Conservation (phyloP, 768 basidiomycete genomes). For the Tricholomella constricta region DNA sequence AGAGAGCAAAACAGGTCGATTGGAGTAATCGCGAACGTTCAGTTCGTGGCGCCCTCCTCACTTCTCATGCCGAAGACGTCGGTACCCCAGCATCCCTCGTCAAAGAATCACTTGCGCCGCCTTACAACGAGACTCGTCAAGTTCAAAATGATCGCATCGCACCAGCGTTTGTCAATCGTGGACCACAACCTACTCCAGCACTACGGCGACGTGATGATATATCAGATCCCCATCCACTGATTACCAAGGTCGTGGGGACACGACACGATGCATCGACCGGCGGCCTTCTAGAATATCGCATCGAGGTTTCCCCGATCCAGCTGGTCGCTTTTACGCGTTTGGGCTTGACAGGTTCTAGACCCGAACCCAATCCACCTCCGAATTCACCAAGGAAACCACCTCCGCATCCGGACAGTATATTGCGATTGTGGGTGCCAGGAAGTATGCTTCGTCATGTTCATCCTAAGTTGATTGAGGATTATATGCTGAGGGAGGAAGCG, state of each 20-base stretch:
- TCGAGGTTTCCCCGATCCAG: slow-evolving; percentile 55
- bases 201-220: slow-evolving; percentile 25
- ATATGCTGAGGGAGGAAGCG: slow-evolving; percentile 32
- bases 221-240: slow-evolving; percentile 37
- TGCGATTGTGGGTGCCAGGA: slow-evolving; percentile 67
- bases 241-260: slow-evolving; percentile 44
- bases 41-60: slow-evolving; percentile 20
- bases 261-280: slow-evolving; percentile 64
- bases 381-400: slow-evolving; percentile 30
- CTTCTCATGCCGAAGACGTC: slow-evolving; percentile 15
- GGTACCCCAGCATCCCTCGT: slow-evolving; percentile 25
- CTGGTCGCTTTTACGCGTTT: slow-evolving; percentile 51
- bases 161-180: slow-evolving; percentile 30
- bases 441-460: slow-evolving; percentile 55
- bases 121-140: neutral
- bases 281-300: slow-evolving; percentile 57
- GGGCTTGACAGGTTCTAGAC: slow-evolving; percentile 45
- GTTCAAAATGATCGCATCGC: slow-evolving; percentile 21
- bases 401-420: slow-evolving; percentile 41
- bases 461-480: slow-evolving; percentile 51
- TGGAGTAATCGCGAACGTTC: slow-evolving; percentile 15
- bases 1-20: slow-evolving; percentile 21
- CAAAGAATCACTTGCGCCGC: slow-evolving; percentile 20
- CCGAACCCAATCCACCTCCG: slow-evolving; percentile 12
- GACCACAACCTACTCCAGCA: slow-evolving; percentile 17